These are phyloP conservation scores for Pyricularia sp. DNA, from an alignment of 2,329 filamentous ascomycete genomes.

Conservation along the genomic window DNA sequence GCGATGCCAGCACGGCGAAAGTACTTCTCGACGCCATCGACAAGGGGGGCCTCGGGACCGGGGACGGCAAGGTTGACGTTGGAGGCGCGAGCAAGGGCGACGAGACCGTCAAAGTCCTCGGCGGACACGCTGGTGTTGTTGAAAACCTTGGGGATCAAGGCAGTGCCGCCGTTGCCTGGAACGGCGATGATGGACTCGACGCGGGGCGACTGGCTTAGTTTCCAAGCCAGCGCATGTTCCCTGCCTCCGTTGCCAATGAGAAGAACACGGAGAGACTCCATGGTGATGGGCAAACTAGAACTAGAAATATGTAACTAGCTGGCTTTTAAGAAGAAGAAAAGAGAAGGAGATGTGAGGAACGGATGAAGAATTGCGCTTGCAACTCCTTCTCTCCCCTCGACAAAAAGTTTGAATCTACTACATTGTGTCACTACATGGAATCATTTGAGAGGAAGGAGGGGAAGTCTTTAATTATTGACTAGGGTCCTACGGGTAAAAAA, in stretches of 20 bases:
- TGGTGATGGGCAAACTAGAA: neutral
- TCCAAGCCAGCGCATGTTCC: slow-evolving; percentile 93
- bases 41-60: slow-evolving; percentile 87
- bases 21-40: slow-evolving; percentile 78
- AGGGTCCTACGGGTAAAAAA: neutral
- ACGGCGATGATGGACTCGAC: slow-evolving; percentile 67
- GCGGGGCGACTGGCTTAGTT: slow-evolving; percentile 70
- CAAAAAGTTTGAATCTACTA: neutral
- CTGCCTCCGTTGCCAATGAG: slow-evolving; percentile 90
- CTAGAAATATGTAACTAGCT: neutral
- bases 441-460: neutral
- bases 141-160: slow-evolving; percentile 56
- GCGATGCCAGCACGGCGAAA: slow-evolving; percentile 67
- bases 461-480: neutral
- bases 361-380: neutral
- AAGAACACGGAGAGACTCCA: slow-evolving; percentile 39
- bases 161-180: slow-evolving; percentile 83
- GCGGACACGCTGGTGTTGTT: slow-evolving; percentile 63
- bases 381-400: neutral
- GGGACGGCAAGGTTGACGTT: slow-evolving; percentile 76
- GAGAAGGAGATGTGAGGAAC: neutral
- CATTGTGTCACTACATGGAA: neutral
- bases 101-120: slow-evolving; percentile 70
- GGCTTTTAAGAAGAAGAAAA: neutral
- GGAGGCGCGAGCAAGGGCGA: slow-evolving; percentile 64